These are phyloP conservation scores for Vigna angularis DNA, from an alignment of 306 rosid genomes.

Conservation along the genomic window DNA sequence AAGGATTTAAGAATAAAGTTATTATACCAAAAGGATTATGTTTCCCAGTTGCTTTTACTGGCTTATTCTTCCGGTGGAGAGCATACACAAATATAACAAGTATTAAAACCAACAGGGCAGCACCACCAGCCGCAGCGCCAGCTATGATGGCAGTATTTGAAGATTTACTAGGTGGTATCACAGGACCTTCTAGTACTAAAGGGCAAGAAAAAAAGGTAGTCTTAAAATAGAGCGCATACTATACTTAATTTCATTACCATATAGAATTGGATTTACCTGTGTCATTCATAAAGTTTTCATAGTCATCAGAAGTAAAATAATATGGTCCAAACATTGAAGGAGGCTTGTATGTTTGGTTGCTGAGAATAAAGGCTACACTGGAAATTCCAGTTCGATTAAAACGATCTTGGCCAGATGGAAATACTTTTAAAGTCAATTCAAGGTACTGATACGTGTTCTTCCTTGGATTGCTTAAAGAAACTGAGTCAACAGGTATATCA, in stretches of 20 bases:
- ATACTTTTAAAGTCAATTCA: conserved; percentile 48
- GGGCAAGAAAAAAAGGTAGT: conserved; percentile 13
- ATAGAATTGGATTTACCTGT: conserved; percentile 48
- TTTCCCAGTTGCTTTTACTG: conserved; percentile 48
- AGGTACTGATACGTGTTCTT: conserved; percentile 48
- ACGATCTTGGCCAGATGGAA: conserved; percentile 53
- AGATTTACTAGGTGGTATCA: conserved; percentile 41
- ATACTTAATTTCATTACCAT: conserved; percentile 20
- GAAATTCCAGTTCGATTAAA: conserved; percentile 59
- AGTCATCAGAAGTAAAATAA: conserved; percentile 35
- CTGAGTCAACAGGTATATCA: conserved; percentile 55
- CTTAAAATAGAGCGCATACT: conserved; percentile 22
- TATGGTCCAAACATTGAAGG: conserved; percentile 61
- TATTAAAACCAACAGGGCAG: conserved; percentile 55
- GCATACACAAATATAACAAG: conserved; percentile 61
- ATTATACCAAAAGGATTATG: conserved; percentile 56
- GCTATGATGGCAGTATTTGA: conserved; percentile 52
- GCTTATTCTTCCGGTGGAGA: conserved; percentile 58
- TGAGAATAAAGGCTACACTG: conserved; percentile 53
- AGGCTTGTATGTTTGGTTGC: conserved; percentile 60
- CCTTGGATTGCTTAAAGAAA: conserved; percentile 51
- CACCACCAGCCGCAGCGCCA: conserved; percentile 74
- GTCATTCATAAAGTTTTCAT: conserved; percentile 6
- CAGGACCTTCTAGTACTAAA: conserved; percentile 27
- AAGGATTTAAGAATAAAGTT: conserved; percentile 8